Base-by-base conservation (phyloP, 179 eudicot species). In the Nepenthes alata region DNA sequence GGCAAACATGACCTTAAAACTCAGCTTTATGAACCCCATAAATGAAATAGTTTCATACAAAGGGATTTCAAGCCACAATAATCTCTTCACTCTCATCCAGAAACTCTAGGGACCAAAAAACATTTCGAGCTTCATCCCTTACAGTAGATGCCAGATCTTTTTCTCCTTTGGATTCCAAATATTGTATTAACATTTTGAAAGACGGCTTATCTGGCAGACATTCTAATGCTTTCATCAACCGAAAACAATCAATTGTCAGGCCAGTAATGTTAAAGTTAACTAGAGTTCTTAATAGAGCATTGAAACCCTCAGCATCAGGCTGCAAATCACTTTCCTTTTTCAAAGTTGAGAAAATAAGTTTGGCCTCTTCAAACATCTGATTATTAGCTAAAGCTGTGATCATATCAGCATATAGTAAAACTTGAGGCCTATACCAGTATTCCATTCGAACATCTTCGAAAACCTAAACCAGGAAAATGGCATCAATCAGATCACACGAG, bases 141-240 rank as follows among this genome's bases (percentile, higher is more conserved):
- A 74, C 58, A 44, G 48, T 47, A 66, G 59, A 68, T 37, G 71
- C 77, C 58, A 74, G 73, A 50, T 57, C 61, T 36, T 36, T 6
- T 67, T 80, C 81, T 57, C 75, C 77, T 14, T 63, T 63, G 11
- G 80, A 78, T 63, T 76, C 78, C 63, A 83, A 70, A 34, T 78
- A 75, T 9, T 57, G 65, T 25, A 80, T 70, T 64, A 83, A 44
- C 34, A 74, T 62, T 68, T 70, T 70, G 34, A 75, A 76, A 25
- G 81, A 63, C 54, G 61, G 60, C 72, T 73, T 80, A 74, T 83
- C 83, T n/a, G 80, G 85, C 45, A 75, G 80, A 57, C 83, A 74
- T 57, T 72, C 61, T 54, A 69, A 25, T 34, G 78, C 69, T 66
- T 72, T 80, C 85, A 80, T 83, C 73, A 83, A 67, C 66, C 52